Evolutionary conservation across 805 yeast species (phyloP).

Genomic region (Candida manassasensis): DNA sequence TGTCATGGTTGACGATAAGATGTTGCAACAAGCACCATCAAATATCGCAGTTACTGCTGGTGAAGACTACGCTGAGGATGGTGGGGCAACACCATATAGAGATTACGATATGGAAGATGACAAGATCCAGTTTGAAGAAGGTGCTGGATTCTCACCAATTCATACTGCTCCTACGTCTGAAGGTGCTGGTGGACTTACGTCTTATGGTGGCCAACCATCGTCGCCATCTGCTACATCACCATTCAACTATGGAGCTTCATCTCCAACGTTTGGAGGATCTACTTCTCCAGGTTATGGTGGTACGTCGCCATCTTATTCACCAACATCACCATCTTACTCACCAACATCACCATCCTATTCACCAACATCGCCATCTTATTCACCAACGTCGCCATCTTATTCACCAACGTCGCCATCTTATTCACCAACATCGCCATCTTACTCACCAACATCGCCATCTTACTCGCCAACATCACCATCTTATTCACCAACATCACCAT

Average conservation of each 20-base stretch:
- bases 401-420: slow-evolving; percentile 75
- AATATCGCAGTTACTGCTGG: slow-evolving; percentile 36
- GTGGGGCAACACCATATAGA: slow-evolving; percentile 91
- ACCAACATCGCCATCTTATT: slow-evolving; percentile 55
- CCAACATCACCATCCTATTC: slow-evolving; percentile 74
- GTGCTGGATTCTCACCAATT: slow-evolving; percentile 88
- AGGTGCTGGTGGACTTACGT: slow-evolving; percentile 78
- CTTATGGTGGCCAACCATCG: slow-evolving; percentile 69
- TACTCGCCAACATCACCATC: slow-evolving; percentile 68
- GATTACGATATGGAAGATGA: slow-evolving; percentile 58
- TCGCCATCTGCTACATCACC: slow-evolving; percentile 53
- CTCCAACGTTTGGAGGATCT: slow-evolving; percentile 51
- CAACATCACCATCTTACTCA: slow-evolving; percentile 64
- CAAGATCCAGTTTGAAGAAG: slow-evolving; percentile 60
- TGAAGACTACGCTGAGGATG: slow-evolving; percentile 38
- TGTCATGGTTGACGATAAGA: slow-evolving; percentile 87
- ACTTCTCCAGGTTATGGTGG: slow-evolving; percentile 61
- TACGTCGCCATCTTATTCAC: slow-evolving; percentile 68
- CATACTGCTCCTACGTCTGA: slow-evolving; percentile 81
- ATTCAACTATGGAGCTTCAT: slow-evolving; percentile 45
- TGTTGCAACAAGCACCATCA: slow-evolving; percentile 63
- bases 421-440: slow-evolving; percentile 54
- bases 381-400: slow-evolving; percentile 64
- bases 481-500: slow-evolving; percentile 47
- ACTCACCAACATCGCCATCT: slow-evolving; percentile 72